A percentile compares a stretch with the other conserved stretches of the same genome.
Conservation (phyloP, 441 rosid species). For the Oxalis stricta region DNA sequence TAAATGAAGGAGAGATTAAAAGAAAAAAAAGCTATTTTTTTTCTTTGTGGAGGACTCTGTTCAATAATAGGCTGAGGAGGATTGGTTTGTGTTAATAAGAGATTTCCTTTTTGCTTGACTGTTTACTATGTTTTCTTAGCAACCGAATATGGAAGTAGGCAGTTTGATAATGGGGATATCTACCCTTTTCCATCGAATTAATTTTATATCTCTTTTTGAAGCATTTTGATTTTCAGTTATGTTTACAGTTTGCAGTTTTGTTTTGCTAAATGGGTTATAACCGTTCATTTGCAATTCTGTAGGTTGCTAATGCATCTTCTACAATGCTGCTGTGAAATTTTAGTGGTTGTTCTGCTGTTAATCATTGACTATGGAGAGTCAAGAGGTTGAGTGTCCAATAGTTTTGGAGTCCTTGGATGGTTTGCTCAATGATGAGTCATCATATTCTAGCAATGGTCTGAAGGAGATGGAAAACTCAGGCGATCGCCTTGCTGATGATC, state of each 20-base stretch:
- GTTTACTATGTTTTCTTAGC: background rate
- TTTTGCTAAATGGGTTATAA: background rate
- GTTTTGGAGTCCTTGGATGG: conserved; percentile 14
- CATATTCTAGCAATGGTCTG: conserved; percentile 8
- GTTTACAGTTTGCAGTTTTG: background rate
- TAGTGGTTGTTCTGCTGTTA: conserved; percentile 1
- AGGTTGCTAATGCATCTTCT: background rate
- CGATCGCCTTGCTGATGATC: conserved; percentile 36
- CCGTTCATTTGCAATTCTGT: background rate
- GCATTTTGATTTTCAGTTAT: background rate
- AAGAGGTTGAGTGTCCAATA: conserved; percentile 11
- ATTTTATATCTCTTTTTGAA: no score
- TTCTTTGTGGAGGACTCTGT: background rate
- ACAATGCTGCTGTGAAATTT: conserved; percentile 7
- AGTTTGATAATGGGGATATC: background rate
- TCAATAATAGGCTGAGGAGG: no score
- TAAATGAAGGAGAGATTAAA: no score
- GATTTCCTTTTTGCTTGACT: no score
- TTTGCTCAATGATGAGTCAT: conserved; percentile 6
- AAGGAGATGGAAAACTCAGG: conserved; percentile 34
- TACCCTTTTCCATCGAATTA: no score
- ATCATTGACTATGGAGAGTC: conserved; percentile 19
- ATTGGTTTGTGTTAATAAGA: no score
- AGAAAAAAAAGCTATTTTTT: no score
- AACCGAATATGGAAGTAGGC: background rate